Conservation (phyloP, 2,329 filamentous ascomycete species). For the Orbilia brochopaga region DNA sequence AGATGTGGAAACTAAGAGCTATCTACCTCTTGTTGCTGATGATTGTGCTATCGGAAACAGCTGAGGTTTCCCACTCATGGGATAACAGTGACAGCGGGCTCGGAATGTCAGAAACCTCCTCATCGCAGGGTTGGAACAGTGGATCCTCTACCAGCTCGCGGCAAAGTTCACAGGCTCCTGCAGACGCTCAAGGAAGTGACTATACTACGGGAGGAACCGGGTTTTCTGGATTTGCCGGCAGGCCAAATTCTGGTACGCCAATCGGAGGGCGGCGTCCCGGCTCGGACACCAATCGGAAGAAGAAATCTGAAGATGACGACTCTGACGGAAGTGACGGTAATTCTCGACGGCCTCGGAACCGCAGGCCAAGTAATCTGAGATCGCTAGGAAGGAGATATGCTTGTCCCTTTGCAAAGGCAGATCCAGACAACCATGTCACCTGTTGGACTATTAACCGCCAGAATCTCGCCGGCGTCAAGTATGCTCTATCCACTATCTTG, state of each 20-base stretch:
- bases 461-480: constrained; percentile 48
- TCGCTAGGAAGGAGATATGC: constrained; percentile 35
- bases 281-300: constrained; percentile 14
- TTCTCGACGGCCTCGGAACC: constrained; percentile 13
- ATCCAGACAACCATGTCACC: constrained; percentile 41
- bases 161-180: constrained; percentile 39
- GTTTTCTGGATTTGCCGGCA: background rate
- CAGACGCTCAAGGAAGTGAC: constrained; percentile 16
- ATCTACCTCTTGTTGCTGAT: constrained; percentile 46
- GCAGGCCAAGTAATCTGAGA: constrained; percentile 28
- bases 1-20: constrained; percentile 37
- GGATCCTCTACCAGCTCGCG: constrained; percentile 38
- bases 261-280: constrained; percentile 14
- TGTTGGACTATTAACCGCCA: constrained; percentile 50
- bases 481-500: background rate
- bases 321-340: constrained; percentile 41
- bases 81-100: background rate
- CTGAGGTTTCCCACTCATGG: background rate
- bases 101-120: background rate
- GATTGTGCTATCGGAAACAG: constrained; percentile 37
- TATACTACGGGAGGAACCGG: background rate
- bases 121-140: constrained; percentile 29
- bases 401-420: constrained; percentile 42
- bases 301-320: constrained; percentile 29
- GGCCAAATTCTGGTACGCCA: constrained; percentile 11